A percentile compares a stretch with the other conserved stretches of the same genome.
phyloP scores from a whole-genome alignment of 2,329 filamentous ascomycete genomes.

The Endoconidiophora polonica region DNA sequence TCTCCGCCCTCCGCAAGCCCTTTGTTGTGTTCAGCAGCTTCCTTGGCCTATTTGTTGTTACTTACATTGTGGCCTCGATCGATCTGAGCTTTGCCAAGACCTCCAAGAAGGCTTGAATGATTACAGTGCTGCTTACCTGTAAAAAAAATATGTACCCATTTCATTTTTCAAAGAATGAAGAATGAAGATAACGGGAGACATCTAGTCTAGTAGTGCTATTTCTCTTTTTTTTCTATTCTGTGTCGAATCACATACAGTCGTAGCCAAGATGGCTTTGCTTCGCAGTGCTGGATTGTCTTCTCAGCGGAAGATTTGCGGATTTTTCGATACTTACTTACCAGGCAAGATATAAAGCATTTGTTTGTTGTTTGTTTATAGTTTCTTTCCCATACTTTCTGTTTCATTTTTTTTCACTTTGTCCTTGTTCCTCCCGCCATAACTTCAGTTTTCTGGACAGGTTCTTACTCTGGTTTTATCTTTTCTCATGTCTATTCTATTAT shows the following conservation, averaged over 20 bases:
- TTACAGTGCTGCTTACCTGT: too few species aligned
- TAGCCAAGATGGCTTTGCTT: neutral
- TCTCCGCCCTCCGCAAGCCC: slow-evolving; percentile 69
- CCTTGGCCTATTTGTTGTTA: slow-evolving; percentile 54
- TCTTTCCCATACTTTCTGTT: neutral
- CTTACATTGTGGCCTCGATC: slow-evolving; percentile 61
- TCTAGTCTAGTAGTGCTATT: too few species aligned
- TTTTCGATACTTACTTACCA: too few species aligned
- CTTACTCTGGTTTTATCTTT: neutral
- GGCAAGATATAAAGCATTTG: slow-evolving; percentile 2
- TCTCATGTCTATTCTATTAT: too few species aligned
- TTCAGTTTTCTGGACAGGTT: neutral
- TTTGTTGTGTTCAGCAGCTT: slow-evolving; percentile 61
- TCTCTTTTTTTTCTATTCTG: too few species aligned
- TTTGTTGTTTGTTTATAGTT: neutral
- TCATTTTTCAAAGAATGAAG: too few species aligned
- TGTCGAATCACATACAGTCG: too few species aligned
- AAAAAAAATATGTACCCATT: too few species aligned
- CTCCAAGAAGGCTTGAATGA: slow-evolving; percentile 8
- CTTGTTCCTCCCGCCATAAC: neutral
- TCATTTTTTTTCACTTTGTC: slow-evolving; percentile 1
- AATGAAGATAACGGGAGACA: too few species aligned
- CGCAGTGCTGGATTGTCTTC: neutral
- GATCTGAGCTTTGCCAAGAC: slow-evolving; percentile 52
- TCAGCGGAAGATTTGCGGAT: neutral